These are phyloP conservation scores for Trypanosoma avium DNA, from an alignment of 208 protist species.

Conservation along the genomic window DNA sequence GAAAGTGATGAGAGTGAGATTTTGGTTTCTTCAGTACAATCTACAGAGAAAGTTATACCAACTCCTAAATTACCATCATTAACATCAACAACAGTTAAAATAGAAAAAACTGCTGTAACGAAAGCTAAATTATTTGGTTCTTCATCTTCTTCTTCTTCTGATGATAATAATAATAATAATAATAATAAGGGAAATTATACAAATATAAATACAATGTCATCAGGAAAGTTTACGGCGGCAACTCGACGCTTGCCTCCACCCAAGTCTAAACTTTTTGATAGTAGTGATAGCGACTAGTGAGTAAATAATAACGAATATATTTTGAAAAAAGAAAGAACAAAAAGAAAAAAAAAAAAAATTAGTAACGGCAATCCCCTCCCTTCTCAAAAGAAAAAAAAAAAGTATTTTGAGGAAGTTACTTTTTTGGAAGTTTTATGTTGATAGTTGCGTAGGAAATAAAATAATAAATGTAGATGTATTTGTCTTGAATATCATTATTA, in stretches of 20 bases:
- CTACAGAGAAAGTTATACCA: neutral
- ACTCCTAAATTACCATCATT: too few species aligned
- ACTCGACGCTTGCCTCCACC: conserved; percentile 9
- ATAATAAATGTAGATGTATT: too few species aligned
- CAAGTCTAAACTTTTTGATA: conserved; percentile 34
- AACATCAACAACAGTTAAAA: neutral
- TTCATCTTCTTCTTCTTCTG: too few species aligned
- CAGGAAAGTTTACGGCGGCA: neutral
- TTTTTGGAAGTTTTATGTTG: too few species aligned
- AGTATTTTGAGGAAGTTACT: too few species aligned
- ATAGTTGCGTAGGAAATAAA: too few species aligned
- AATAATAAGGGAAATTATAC: conserved; percentile 4
- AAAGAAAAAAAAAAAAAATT: neutral
- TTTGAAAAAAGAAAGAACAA: neutral
- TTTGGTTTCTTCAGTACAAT: conserved; percentile 1
- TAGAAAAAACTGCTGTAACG: neutral
- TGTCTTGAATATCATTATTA: too few species aligned
- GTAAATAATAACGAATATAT: neutral
- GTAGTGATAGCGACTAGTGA: conserved; percentile 36
- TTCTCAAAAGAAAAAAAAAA: too few species aligned
- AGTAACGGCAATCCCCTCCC: neutral
- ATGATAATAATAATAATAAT: too few species aligned
- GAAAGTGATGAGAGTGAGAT: neutral
- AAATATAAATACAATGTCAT: neutral
- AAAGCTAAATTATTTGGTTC: conserved; percentile 11